Conservation (phyloP, 805 yeast species). For the Metschnikowia kunwiensis region DNA sequence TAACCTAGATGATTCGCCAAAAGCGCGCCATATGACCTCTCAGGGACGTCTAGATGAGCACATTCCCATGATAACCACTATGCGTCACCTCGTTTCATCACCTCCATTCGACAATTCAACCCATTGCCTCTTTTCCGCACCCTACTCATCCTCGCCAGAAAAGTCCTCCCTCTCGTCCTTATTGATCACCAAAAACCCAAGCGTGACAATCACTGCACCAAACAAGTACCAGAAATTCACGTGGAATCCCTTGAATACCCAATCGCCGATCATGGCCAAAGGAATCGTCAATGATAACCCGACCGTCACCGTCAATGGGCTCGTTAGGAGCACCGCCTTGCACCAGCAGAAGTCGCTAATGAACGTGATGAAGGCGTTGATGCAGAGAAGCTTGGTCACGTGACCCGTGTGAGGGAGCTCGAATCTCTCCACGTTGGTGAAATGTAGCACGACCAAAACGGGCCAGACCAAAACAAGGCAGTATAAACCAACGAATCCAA, state of each 20-base stretch:
- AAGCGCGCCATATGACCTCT: too few species aligned
- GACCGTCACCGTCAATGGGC: constrained; percentile 93
- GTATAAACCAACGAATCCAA: constrained; percentile 92
- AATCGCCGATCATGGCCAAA: constrained; percentile 84
- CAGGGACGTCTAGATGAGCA: too few species aligned
- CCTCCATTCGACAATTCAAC: too few species aligned
- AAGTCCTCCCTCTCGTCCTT: constrained; percentile 69
- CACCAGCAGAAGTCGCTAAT: constrained; percentile 95
- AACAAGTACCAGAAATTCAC: constrained; percentile 62
- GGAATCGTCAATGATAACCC: constrained; percentile 94
- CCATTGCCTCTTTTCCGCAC: too few species aligned
- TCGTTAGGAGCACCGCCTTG: constrained; percentile 85
- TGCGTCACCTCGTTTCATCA: too few species aligned
- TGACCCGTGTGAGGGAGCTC: constrained; percentile 59
- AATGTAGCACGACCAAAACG: constrained; percentile 61
- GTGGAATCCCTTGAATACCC: constrained; percentile 61
- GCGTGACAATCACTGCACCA: constrained; percentile 78
- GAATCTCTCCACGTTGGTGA: constrained; percentile 62
- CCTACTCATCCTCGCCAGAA: constrained; percentile 14
- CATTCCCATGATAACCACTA: too few species aligned
- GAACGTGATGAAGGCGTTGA: constrained; percentile 77
- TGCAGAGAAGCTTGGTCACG: constrained; percentile 50
- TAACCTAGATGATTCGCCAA: too few species aligned
- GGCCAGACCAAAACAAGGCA: constrained; percentile 82
- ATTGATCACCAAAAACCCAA: constrained; percentile 82